Percentiles rank a stretch among this genome's conserved stretches.
phyloP scores from a whole-genome alignment of 805 yeast genomes.

The Saccharomyces paradoxus region DNA sequence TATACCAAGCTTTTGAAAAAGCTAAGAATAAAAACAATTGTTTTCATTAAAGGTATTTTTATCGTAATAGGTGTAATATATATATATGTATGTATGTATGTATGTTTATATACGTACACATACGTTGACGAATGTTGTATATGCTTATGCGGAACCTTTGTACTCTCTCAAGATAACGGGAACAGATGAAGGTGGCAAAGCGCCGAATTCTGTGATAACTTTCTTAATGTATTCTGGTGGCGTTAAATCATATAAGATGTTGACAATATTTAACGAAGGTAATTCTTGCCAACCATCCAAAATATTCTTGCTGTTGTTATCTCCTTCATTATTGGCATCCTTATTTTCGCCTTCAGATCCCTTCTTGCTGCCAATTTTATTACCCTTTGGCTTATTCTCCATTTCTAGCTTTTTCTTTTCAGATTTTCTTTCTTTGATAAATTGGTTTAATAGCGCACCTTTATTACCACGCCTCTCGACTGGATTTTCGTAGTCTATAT shows the following conservation, averaged over 20 bases:
- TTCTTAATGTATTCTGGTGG: constrained; percentile 91
- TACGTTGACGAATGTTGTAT: constrained; percentile 1
- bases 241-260: constrained; percentile 86
- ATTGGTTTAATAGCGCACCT: constrained; percentile 60
- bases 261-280: constrained; percentile 63
- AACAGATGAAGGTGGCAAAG: constrained; percentile 95
- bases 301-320: constrained; percentile 33
- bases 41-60: background rate
- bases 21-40: background rate
- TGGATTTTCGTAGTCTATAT: constrained; percentile 42
- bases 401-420: constrained; percentile 20
- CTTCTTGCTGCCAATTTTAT: constrained; percentile 3
- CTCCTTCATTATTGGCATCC: constrained; percentile 22
- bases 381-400: constrained; percentile 11
- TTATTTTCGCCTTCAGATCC: constrained; percentile 9
- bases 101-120: background rate
- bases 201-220: constrained; percentile 92
- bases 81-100: background rate
- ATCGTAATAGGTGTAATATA: background rate
- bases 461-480: constrained; percentile 41
- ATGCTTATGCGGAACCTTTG: constrained; percentile 37
- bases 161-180: constrained; percentile 95
- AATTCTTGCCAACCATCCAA: constrained; percentile 56
- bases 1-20: background rate
- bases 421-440: constrained; percentile 36